Percentiles rank a stretch among this genome's conserved stretches.
These are phyloP conservation scores for Sindora glabra DNA, from an alignment of 306 rosid species.

Conservation along the genomic window DNA sequence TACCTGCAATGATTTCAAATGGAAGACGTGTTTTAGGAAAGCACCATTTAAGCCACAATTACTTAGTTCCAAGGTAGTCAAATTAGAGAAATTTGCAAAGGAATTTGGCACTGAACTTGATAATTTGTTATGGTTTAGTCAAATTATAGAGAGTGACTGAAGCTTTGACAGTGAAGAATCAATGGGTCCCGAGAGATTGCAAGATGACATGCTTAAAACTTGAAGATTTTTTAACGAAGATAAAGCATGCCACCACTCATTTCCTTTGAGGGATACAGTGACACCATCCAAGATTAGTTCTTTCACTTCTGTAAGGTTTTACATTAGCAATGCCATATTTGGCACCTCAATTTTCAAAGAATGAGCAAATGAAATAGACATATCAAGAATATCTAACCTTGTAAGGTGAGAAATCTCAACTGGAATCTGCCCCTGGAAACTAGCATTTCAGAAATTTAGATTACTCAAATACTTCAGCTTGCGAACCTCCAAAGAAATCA, in stretches of 20 bases:
- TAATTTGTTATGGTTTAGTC: background rate
- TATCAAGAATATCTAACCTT: constrained; percentile 12
- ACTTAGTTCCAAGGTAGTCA: background rate
- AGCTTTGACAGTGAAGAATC: background rate
- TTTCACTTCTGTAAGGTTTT: constrained; percentile 12
- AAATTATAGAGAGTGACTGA: background rate
- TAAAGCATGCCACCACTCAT: constrained; percentile 32
- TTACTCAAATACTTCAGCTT: constrained; percentile 6
- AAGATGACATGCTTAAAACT: constrained; percentile 12
- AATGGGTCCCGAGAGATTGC: constrained; percentile 15
- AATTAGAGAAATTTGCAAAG: too few relatives aligned
- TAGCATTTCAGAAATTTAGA: constrained; percentile 18
- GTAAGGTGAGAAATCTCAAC: constrained; percentile 9
- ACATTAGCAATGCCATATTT: background rate
- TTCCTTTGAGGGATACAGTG: background rate
- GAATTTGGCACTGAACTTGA: background rate
- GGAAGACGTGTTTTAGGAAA: too few relatives aligned
- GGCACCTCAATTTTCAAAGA: constrained; percentile 15
- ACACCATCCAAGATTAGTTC: constrained; percentile 27
- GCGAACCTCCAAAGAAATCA: constrained; percentile 1
- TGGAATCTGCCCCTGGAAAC: constrained; percentile 23
- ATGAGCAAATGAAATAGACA: too few relatives aligned
- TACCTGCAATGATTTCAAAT: background rate
- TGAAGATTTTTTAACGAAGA: background rate
- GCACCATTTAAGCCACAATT: background rate